Conservation (phyloP, 148 eudicot genomes). For the Silene conica region DNA sequence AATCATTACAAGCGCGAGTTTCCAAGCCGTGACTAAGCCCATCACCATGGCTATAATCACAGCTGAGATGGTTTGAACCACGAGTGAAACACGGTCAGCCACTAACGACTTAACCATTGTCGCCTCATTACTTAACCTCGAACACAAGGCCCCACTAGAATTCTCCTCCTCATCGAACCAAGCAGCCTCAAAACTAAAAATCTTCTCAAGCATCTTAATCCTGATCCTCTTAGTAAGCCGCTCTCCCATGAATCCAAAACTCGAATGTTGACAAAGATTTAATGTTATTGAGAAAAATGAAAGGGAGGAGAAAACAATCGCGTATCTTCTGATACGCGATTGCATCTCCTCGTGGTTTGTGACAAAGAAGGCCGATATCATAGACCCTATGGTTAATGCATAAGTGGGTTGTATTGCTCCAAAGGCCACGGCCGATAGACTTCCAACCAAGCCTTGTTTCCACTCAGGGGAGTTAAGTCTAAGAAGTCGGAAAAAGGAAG, state of each 20-base stretch:
- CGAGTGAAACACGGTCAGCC: conserved; percentile 67
- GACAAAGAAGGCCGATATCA: conserved; percentile 75
- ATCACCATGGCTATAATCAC: conserved; percentile 71
- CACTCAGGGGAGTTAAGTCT: conserved; percentile 70
- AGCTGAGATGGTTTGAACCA: conserved; percentile 67
- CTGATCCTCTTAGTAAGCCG: conserved; percentile 66
- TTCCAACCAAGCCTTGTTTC: conserved; percentile 71
- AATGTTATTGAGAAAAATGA: conserved; percentile 53
- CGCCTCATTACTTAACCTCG: conserved; percentile 71
- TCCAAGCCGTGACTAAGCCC: conserved; percentile 82
- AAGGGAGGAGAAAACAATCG: conserved; percentile 53
- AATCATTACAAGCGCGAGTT: conserved; percentile 88
- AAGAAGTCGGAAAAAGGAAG: conserved; percentile 47
- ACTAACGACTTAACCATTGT: conserved; percentile 78
- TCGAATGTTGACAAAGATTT: conserved; percentile 65
- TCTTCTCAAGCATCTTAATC: conserved; percentile 62
- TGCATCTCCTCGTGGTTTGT: conserved; percentile 62
- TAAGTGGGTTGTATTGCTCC: conserved; percentile 91
- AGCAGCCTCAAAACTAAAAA: conserved; percentile 67
- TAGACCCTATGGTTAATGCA: conserved; percentile 83
- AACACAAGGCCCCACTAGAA: conserved; percentile 66
- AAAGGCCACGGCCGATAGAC: conserved; percentile 57
- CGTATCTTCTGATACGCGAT: conserved; percentile 50
- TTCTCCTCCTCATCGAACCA: conserved; percentile 92
- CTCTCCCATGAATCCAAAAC: conserved; percentile 80